Base-by-base conservation (phyloP, 768 basidiomycete species). In the Collybia sp. region DNA sequence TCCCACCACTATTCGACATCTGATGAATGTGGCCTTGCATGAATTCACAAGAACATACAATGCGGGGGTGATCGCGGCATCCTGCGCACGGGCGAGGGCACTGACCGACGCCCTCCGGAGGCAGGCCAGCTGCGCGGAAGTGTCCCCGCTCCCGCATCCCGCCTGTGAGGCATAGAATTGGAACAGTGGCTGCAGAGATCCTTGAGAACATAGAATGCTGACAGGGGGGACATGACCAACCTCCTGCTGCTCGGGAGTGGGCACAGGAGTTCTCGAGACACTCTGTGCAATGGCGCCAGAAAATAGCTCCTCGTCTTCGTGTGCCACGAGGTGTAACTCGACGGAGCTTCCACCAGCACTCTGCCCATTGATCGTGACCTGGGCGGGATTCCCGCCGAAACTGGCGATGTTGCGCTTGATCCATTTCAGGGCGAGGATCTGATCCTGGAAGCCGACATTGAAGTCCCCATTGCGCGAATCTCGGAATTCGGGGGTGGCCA, bases 391-490 rank as follows among this genome's bases (percentile, higher is more conserved):
- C 12, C 85, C 85, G 6, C 85, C 85, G 52, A 86, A 88, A 12
- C 71, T 67, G 18, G 53, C 60, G 47, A 87, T 82, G 54, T 86
- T 69, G 35, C 71, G 58, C 45, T 83, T 71, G 0, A 85, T 75
- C 85, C 84, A 88, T 56, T 71, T 61, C 18, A 88, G 58, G 5
- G 80, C 82, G 43, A 76, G 64, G 1, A 81, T 75, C 56, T 86
- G 80, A 59, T 85, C 85, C n/a, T 63, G 55, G 60, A 80, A 75
- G 3, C 78, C 79, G 6, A 64, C 74, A 43, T 82, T 81, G 44
- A 75, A 58, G 53, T 81, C 76, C 0, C 75, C 78, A 18, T 67
- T 53, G 0, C 49, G 44, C 9, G 65, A 30, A 43, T 73, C 59
- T 2, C 53, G 44, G 44, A 82, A 70, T 17, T 71, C 75, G 1